phyloP scores from a whole-genome alignment of 441 rosid genomes.

The Mallotus repandus region DNA sequence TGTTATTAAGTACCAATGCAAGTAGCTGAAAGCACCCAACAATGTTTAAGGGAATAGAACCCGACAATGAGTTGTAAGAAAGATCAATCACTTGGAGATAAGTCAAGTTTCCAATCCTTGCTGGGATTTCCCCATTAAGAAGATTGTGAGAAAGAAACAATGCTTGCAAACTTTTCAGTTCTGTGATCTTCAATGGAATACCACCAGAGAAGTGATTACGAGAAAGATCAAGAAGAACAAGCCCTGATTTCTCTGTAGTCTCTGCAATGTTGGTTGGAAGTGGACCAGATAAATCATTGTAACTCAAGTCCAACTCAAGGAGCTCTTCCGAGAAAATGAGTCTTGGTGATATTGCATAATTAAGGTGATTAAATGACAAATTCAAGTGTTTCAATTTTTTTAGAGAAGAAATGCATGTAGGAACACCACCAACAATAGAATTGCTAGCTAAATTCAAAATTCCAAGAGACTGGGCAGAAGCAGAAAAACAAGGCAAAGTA shows the following conservation, averaged over 20 bases:
- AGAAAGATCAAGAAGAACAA: conserved; percentile 77
- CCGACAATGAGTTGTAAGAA: conserved; percentile 67
- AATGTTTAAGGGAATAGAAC: conserved; percentile 74
- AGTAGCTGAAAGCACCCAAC: conserved; percentile 89
- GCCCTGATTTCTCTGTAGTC: conserved; percentile 68
- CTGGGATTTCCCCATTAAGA: conserved; percentile 73
- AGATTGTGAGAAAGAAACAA: conserved; percentile 83
- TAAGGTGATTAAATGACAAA: conserved; percentile 60
- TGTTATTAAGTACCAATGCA: conserved; percentile 62
- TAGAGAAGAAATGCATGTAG: conserved; percentile 76
- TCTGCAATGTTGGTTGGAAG: conserved; percentile 66
- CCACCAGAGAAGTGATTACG: conserved; percentile 71
- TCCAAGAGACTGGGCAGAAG: conserved; percentile 49
- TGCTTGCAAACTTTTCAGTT: conserved; percentile 76
- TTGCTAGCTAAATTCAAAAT: conserved; percentile 62
- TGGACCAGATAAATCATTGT: conserved; percentile 66
- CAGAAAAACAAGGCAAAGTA: conserved; percentile 79
- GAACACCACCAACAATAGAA: conserved; percentile 75
- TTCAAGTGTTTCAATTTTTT: conserved; percentile 53
- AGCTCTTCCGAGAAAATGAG: conserved; percentile 71
- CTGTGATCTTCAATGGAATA: conserved; percentile 71
- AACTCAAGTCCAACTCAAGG: conserved; percentile 77
- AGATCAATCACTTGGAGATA: conserved; percentile 84
- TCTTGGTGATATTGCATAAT: conserved; percentile 64
- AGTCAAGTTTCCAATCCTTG: conserved; percentile 79